Conservation (phyloP, 768 basidiomycete species). For the Austroboletus festivus region DNA sequence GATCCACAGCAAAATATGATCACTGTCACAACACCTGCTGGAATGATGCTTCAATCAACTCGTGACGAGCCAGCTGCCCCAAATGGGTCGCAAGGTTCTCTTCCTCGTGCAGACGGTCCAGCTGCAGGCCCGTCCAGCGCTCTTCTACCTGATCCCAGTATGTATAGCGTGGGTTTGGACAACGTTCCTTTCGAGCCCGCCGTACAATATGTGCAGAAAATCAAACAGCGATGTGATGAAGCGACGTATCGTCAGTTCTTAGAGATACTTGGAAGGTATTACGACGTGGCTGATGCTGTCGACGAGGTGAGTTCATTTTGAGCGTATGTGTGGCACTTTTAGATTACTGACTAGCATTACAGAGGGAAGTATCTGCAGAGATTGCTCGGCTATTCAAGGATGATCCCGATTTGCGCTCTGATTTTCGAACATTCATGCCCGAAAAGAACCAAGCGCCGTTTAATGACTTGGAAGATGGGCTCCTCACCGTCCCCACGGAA, state of each 20-base stretch:
- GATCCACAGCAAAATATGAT: conserved; percentile 66
- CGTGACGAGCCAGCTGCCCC: conserved; percentile 39
- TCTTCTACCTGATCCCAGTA: conserved; percentile 19
- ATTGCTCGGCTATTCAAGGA: conserved; percentile 72
- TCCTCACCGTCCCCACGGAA: conserved; percentile 26
- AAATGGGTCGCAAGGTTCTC: conserved; percentile 37
- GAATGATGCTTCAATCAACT: conserved; percentile 58
- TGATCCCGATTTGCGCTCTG: conserved; percentile 67
- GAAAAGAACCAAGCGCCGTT: conserved; percentile 50
- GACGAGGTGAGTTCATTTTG: conserved; percentile 47
- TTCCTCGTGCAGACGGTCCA: conserved; percentile 19
- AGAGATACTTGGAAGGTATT: conserved; percentile 67
- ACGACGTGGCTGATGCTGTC: conserved; percentile 55
- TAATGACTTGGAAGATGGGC: conserved; percentile 40
- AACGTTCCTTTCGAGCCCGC: conserved; percentile 67
- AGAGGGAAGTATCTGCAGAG: conserved; percentile 64
- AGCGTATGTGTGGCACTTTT: background rate
- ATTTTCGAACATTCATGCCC: conserved; percentile 75
- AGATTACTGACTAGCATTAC: background rate
- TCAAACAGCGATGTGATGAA: conserved; percentile 89
- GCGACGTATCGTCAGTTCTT: conserved; percentile 82
- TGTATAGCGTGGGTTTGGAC: conserved; percentile 35
- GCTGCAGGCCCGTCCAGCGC: conserved; percentile 4
- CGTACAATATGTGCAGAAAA: conserved; percentile 94
- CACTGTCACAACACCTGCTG: conserved; percentile 75